Evolutionary conservation across 164 flowering plant species (phyloP).

Genomic region (Platanus orientalis): DNA sequence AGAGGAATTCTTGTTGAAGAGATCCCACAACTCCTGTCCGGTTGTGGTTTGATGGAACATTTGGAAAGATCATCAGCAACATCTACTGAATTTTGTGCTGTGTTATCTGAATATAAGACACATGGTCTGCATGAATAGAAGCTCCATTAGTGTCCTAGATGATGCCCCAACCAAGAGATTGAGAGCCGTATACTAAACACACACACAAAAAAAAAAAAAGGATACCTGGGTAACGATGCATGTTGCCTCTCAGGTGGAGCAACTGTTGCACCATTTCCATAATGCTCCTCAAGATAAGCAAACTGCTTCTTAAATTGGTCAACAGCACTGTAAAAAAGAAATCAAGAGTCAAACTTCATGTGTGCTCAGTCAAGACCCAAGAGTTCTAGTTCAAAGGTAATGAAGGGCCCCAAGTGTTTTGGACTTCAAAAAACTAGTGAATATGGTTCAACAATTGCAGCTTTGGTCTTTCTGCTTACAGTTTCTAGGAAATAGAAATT

Average conservation of each 20-base stretch:
- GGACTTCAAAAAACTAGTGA: neutral
- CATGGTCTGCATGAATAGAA: constrained; percentile 50
- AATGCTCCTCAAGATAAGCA: constrained; percentile 94
- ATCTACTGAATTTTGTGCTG: constrained; percentile 42
- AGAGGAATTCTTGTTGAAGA: constrained; percentile 70
- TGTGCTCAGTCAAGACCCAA: neutral
- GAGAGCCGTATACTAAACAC: neutral
- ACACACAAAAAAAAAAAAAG: neutral
- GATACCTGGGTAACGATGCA: constrained; percentile 90
- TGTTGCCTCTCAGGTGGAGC: constrained; percentile 94
- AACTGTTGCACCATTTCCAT: constrained; percentile 72
- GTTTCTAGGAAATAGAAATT: neutral
- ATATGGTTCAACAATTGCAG: neutral
- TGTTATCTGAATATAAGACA: constrained; percentile 66
- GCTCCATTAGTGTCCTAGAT: neutral
- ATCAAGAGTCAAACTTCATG: neutral
- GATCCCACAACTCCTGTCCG: constrained; percentile 44
- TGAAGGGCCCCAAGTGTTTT: neutral
- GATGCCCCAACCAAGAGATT: neutral
- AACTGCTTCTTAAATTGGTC: constrained; percentile 98
- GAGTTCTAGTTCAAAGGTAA: neutral
- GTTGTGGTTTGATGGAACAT: constrained; percentile 54
- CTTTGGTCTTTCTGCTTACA: neutral
- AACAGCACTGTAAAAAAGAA: constrained; percentile 68
- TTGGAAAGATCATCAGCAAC: constrained; percentile 61